Evolutionary conservation across 2,329 filamentous ascomycete genomes (phyloP).

Genomic region (Penicillium sp.): DNA sequence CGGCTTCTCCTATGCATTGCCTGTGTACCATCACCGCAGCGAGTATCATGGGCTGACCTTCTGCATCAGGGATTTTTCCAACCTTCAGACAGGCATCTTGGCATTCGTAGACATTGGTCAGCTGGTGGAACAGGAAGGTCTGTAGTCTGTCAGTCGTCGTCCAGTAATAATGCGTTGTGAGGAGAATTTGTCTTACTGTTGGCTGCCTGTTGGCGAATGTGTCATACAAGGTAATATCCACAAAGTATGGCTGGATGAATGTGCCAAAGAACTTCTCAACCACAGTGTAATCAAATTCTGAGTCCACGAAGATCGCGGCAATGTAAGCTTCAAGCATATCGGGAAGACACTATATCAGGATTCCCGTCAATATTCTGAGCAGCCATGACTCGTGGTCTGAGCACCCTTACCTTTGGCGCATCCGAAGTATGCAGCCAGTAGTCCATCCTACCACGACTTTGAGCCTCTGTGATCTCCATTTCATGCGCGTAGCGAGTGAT

Average conservation of each 20-base stretch:
- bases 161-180: not conserved
- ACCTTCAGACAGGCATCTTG: conserved; percentile 54
- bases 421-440: conserved; percentile 47
- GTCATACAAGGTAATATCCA: conserved; percentile 85
- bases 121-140: conserved; percentile 67
- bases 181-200: conserved; percentile 48
- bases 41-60: conserved; percentile 57
- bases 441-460: conserved; percentile 39
- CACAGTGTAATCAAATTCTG: conserved; percentile 71
- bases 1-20: conserved; percentile 62
- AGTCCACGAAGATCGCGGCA: conserved; percentile 90
- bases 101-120: conserved; percentile 69
- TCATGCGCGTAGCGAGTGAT: conserved; percentile 53
- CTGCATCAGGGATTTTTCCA: conserved; percentile 46
- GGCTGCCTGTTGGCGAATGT: conserved; percentile 85
- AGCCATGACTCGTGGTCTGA: no score
- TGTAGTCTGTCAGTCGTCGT: conserved; percentile 18
- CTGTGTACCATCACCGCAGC: conserved; percentile 78
- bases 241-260: conserved; percentile 76
- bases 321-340: conserved; percentile 89
- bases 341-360: conserved; percentile 60
- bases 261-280: conserved; percentile 76
- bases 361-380: not conserved
- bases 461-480: conserved; percentile 34
- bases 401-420: conserved; percentile 43